Base-by-base conservation (phyloP, 805 yeast genomes). In the Pichia manshurica region DNA sequence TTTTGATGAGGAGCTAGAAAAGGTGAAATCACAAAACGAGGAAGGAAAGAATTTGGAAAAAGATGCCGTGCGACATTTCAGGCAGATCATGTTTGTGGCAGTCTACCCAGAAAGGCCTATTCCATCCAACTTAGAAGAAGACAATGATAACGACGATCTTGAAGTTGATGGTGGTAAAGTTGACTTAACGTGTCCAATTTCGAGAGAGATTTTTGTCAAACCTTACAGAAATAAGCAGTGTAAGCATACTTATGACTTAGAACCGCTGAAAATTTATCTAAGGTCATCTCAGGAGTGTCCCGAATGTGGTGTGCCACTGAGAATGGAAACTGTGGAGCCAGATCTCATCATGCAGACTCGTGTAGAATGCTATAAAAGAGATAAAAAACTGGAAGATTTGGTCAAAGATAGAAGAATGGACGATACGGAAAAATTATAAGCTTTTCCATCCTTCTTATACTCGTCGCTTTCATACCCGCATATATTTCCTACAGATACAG, bases 121-220 rank as follows among this genome's bases (percentile, higher is more conserved):
- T 17, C 87, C 87, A 0, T 71, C 67, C 32, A 39, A 21, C 19
- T 17, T 48, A 3, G 44, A 44, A 21, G 53, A 48, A 6, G 65
- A 25, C 17, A 39, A 60, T 0, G 63, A 58, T 12, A 80, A 71
- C 13, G 87, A 81, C 20, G 91, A 82, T 20, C 40, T 85, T 29
- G 77, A 73, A 37, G 74, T 85, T 5, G 79, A 77, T 9, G 95
- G 93, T 47, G 93, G 93, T 34, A 75, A 67, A 33, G 68, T 86
- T n/a, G 79, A 81, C 41, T 59, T 86, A 48, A 73, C 69, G 22
- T 88, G 90, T 59, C 91, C 91, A 0, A 69, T 85, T 13, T 77
- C 89, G 0, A 58, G 75, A 49, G 68, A 72, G 45, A 61, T 68
- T 38, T 82, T 77, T 61, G 67, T 62, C 20, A 65, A 64, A 3